Evolutionary conservation across 2,329 filamentous ascomycete genomes (phyloP).

Genomic region (Pseudocercospora pini-densiflorae): DNA sequence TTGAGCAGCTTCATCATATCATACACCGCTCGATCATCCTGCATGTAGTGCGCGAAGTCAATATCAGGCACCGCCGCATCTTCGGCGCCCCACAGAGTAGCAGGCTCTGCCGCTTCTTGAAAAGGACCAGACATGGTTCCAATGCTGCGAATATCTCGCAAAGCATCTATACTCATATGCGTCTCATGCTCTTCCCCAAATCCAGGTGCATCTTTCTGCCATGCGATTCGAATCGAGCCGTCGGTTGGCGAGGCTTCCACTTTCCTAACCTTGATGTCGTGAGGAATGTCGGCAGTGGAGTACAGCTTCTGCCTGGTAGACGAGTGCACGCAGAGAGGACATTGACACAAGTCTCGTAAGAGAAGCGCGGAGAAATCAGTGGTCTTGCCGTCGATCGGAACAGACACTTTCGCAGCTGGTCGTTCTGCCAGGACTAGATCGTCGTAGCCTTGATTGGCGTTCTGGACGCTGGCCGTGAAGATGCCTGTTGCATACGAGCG

Average conservation of each 20-base stretch:
- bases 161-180: too few species aligned
- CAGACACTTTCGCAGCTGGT: too few species aligned
- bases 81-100: constrained; percentile 44
- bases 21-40: constrained; percentile 60
- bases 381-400: too few species aligned
- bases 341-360: constrained; percentile 64
- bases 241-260: constrained; percentile 38
- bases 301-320: constrained; percentile 68
- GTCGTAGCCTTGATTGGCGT: too few species aligned
- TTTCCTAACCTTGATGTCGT: constrained; percentile 47
- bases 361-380: too few species aligned
- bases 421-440: too few species aligned
- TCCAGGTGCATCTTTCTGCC: constrained; percentile 60
- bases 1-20: constrained; percentile 66
- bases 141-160: constrained; percentile 28
- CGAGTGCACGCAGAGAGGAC: constrained; percentile 61
- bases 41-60: constrained; percentile 74
- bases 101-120: constrained; percentile 23
- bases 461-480: too few species aligned
- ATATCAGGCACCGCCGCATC: constrained; percentile 50
- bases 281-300: constrained; percentile 66
- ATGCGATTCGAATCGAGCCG: constrained; percentile 53
- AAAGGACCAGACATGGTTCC: constrained; percentile 9
- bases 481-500: too few species aligned
- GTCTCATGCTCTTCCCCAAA: constrained; percentile 50